Percentiles rank a stretch among this genome's conserved stretches.
These are phyloP conservation scores for Phytophthora cactorum DNA, from an alignment of 352 stramenopile genomes.

Conservation along the genomic window DNA sequence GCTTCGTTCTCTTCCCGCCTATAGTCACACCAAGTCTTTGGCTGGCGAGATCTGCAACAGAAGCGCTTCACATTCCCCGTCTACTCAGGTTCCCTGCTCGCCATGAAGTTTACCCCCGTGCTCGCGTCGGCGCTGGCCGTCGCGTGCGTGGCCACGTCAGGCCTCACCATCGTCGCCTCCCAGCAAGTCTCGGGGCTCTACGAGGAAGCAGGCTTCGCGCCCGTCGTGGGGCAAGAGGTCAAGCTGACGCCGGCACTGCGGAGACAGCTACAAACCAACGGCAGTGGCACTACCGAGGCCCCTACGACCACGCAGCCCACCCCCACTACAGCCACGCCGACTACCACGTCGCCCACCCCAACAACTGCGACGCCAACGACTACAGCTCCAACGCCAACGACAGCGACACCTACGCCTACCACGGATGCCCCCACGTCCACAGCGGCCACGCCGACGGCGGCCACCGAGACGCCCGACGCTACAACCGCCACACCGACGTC, in stretches of 20 bases:
- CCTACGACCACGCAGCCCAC: conserved; percentile 2
- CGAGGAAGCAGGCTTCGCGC: conserved; percentile 25
- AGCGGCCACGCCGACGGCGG: neutral
- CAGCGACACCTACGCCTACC: conserved; percentile 22
- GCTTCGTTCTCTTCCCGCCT: conserved; percentile 9
- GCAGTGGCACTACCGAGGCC: conserved; percentile 21
- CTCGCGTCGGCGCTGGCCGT: conserved; percentile 28
- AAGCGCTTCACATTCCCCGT: conserved; percentile 23
- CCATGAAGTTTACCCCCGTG: conserved; percentile 50
- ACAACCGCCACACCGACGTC: conserved; percentile 14
- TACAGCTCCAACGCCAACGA: conserved; percentile 13
- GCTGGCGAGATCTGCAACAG: conserved; percentile 18
- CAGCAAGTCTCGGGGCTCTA: neutral
- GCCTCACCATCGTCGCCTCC: neutral
- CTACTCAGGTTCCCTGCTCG: conserved; percentile 17
- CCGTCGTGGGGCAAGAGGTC: conserved; percentile 24
- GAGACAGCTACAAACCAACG: conserved; percentile 28
- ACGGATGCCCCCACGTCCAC: conserved; percentile 21
- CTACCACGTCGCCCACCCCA: conserved; percentile 10
- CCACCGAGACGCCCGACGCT: conserved; percentile 14
- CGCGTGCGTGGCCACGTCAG: conserved; percentile 28
- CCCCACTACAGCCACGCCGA: conserved; percentile 10
- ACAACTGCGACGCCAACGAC: conserved; percentile 19
- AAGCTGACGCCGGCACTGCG: conserved; percentile 24
- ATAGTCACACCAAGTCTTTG: conserved; percentile 19